phyloP scores from a whole-genome alignment of 306 rosid genomes.

The Argentina anserina region DNA sequence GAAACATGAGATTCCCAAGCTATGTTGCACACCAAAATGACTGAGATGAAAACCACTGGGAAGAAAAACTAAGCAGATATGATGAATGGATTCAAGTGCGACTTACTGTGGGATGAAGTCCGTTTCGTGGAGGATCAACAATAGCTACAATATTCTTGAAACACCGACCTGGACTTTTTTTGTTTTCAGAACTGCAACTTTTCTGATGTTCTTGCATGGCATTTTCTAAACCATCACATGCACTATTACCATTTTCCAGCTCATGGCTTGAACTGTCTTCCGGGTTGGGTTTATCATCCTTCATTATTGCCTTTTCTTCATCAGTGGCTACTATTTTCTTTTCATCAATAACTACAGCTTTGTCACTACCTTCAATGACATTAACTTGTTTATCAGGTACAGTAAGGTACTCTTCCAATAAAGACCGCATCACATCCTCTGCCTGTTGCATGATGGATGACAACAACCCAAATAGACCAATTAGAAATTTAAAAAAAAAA shows the following conservation, averaged over 20 bases:
- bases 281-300: conserved; percentile 18
- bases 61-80: background rate
- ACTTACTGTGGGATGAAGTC: conserved; percentile 96
- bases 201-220: conserved; percentile 36
- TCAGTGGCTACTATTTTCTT: conserved; percentile 16
- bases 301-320: conserved; percentile 24
- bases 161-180: conserved; percentile 31
- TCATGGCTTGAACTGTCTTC: conserved; percentile 34
- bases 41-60: background rate
- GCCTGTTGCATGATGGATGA: conserved; percentile 57
- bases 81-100: background rate
- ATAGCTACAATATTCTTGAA: conserved; percentile 88
- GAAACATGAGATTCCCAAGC: background rate
- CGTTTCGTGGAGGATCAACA: conserved; percentile 95
- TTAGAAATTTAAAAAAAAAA: no score
- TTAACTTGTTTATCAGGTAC: conserved; percentile 41
- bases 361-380: conserved; percentile 31
- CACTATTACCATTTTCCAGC: conserved; percentile 39
- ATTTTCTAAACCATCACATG: conserved; percentile 37
- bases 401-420: conserved; percentile 67
- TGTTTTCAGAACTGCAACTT: conserved; percentile 40
- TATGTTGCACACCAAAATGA: background rate
- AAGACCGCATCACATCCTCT: conserved; percentile 86
- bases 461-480: conserved; percentile 18
- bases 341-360: conserved; percentile 24